Percentiles rank a stretch among this genome's conserved stretches.
phyloP scores from a whole-genome alignment of 2,329 filamentous ascomycete genomes.

The Didymellaceae sp. region DNA sequence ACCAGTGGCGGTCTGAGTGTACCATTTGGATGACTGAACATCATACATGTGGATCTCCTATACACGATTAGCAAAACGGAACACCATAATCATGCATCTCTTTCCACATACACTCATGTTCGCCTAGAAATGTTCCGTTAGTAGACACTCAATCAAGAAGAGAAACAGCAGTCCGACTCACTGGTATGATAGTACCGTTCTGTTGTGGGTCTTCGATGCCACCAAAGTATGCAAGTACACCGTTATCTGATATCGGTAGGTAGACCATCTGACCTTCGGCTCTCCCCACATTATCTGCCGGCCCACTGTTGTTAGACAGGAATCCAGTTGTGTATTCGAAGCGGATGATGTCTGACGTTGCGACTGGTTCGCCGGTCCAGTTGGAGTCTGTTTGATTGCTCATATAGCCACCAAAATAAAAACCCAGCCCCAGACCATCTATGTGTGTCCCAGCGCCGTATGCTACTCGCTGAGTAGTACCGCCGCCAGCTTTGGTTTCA shows the following conservation, averaged over 20 bases:
- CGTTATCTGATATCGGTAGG: constrained; percentile 65
- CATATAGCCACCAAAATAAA: constrained; percentile 69
- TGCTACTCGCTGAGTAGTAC: constrained; percentile 55
- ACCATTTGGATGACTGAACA: constrained; percentile 66
- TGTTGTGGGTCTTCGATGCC: constrained; percentile 58
- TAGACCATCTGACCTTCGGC: constrained; percentile 68
- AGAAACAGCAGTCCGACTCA: constrained; percentile 11
- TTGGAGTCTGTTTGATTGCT: constrained; percentile 60
- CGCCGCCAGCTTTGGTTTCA: constrained; percentile 43
- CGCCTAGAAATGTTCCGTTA: constrained; percentile 24
- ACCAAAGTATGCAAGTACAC: constrained; percentile 68
- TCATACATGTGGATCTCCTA: constrained; percentile 66
- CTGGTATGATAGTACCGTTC: constrained; percentile 56
- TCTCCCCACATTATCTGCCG: constrained; percentile 60
- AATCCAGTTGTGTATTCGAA: constrained; percentile 62
- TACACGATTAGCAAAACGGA: background rate
- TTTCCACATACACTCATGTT: constrained; percentile 44
- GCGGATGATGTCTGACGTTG: constrained; percentile 60
- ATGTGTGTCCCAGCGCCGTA: constrained; percentile 65
- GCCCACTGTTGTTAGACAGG: constrained; percentile 62
- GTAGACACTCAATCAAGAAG: background rate
- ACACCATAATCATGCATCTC: background rate
- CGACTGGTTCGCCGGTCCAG: constrained; percentile 59
- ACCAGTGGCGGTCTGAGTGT: constrained; percentile 63
- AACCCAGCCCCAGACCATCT: constrained; percentile 62